Percentiles rank a stretch among this genome's conserved stretches.
phyloP scores from a whole-genome alignment of 164 flowering plant genomes.

The Vitis amurensis region DNA sequence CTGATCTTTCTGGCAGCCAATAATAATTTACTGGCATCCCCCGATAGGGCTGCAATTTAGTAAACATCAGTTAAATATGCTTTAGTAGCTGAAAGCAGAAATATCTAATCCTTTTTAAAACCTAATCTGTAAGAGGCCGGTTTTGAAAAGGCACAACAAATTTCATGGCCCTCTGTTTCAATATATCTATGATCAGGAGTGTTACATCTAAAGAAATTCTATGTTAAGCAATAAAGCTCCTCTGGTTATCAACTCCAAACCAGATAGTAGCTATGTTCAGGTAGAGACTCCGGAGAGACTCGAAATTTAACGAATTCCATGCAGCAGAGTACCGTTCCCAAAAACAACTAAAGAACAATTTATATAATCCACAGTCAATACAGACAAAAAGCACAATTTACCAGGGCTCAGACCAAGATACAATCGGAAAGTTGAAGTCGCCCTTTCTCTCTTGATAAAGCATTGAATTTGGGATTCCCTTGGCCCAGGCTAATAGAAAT shows the following conservation, averaged over 20 bases:
- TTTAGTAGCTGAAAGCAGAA: not conserved
- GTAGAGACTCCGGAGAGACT: not conserved
- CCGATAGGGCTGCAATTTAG: slow-evolving; percentile 39
- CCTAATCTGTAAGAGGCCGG: too few relatives aligned
- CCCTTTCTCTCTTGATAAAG: slow-evolving; percentile 56
- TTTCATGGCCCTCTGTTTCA: not conserved
- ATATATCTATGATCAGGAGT: not conserved
- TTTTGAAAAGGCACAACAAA: not conserved
- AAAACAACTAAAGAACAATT: not conserved
- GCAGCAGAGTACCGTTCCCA: not conserved
- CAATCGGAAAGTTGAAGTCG: slow-evolving; percentile 36
- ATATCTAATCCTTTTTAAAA: too few relatives aligned
- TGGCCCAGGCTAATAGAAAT: slow-evolving; percentile 58
- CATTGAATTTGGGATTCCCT: slow-evolving; percentile 52
- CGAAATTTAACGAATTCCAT: not conserved
- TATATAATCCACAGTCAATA: not conserved
- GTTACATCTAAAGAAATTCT: not conserved
- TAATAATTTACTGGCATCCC: slow-evolving; percentile 60
- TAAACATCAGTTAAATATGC: slow-evolving; percentile 4
- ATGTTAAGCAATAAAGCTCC: not conserved
- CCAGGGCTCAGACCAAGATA: slow-evolving; percentile 59
- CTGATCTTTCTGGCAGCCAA: slow-evolving; percentile 75
- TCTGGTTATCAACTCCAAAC: not conserved
- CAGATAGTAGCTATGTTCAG: not conserved
- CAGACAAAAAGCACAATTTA: slow-evolving; percentile 15